Evolutionary conservation across 2,329 filamentous ascomycete genomes (phyloP).

Genomic region (Ceratocystis variospora): DNA sequence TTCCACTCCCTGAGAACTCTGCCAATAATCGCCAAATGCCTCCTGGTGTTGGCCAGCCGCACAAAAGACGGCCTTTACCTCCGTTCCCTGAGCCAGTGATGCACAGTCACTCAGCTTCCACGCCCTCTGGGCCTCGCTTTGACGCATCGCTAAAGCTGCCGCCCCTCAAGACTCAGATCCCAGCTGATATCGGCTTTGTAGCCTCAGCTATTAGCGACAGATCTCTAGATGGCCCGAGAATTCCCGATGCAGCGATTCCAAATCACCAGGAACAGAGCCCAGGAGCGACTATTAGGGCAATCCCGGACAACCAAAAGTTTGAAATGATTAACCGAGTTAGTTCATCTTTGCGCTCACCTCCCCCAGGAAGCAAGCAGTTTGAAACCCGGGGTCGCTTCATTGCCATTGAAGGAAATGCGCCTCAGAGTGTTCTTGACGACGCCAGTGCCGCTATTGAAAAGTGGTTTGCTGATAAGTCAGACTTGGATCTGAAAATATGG

Average conservation of each 20-base stretch:
- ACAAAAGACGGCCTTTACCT: slow-evolving; percentile 4
- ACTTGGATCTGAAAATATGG: slow-evolving; percentile 34
- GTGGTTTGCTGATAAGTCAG: slow-evolving; percentile 38
- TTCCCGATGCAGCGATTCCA: background rate
- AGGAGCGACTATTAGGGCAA: slow-evolving; percentile 55
- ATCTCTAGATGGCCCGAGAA: slow-evolving; percentile 12
- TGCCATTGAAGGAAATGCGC: slow-evolving; percentile 67
- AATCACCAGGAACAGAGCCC: background rate
- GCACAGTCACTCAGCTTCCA: background rate
- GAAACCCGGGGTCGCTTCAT: slow-evolving; percentile 62
- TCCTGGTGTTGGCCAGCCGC: background rate
- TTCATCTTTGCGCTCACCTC: slow-evolving; percentile 42
- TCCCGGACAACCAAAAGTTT: slow-evolving; percentile 63
- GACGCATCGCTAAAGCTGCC: slow-evolving; percentile 42
- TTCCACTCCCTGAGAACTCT: slow-evolving; percentile 8
- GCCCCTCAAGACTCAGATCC: slow-evolving; percentile 36
- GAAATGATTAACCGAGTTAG: slow-evolving; percentile 62
- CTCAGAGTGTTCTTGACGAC: slow-evolving; percentile 30
- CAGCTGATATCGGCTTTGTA: slow-evolving; percentile 20
- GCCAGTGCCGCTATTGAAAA: slow-evolving; percentile 52
- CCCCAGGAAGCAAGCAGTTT: slow-evolving; percentile 25
- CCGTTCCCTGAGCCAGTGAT: slow-evolving; percentile 2
- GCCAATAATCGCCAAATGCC: background rate
- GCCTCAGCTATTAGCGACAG: slow-evolving; percentile 5
- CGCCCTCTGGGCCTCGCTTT: slow-evolving; percentile 24